Evolutionary conservation across 1,139 yeast species (phyloP).

Genomic region (Kluyveromyces sp.): DNA sequence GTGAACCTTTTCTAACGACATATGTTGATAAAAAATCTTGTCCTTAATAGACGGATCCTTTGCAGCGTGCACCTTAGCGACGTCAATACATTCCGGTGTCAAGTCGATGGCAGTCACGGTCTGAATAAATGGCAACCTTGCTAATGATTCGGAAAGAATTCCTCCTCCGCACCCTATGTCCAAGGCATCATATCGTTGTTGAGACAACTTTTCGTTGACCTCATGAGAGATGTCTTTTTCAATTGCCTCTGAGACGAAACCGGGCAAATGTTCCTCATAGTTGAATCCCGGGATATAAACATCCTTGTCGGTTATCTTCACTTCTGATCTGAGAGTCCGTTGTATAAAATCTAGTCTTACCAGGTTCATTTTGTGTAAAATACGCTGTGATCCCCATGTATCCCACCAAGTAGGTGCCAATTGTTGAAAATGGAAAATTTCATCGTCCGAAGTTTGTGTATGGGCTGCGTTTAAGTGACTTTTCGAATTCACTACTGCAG

Average conservation of each 20-base stretch:
- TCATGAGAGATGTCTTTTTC: conserved; percentile 41
- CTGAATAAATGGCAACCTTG: conserved; percentile 59
- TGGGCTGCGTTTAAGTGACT: neutral
- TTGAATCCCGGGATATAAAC: conserved; percentile 76
- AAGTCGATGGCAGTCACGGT: conserved; percentile 78
- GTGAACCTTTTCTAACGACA: conserved; percentile 52
- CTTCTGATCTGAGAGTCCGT: conserved; percentile 46
- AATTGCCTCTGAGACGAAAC: conserved; percentile 41
- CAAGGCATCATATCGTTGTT: conserved; percentile 44
- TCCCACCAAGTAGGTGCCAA: conserved; percentile 97
- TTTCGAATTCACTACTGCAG: neutral
- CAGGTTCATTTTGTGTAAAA: conserved; percentile 89
- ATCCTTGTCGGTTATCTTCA: conserved; percentile 37
- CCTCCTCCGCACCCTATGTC: conserved; percentile 99
- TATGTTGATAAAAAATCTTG: conserved; percentile 53
- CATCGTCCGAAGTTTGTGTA: conserved; percentile 38
- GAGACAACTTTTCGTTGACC: conserved; percentile 39
- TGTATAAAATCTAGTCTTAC: conserved; percentile 81
- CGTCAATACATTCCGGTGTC: conserved; percentile 71
- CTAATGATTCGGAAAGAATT: conserved; percentile 76
- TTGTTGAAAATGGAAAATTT: conserved; percentile 72
- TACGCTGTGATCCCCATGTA: conserved; percentile 83
- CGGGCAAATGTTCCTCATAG: conserved; percentile 53
- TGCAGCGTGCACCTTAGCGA: conserved; percentile 62
- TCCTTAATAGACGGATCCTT: conserved; percentile 55